Evolutionary conservation across 2,329 filamentous ascomycete genomes (phyloP), one percentile per base, ranked within the genome.

Genomic region (Xylariaceae sp.): DNA sequence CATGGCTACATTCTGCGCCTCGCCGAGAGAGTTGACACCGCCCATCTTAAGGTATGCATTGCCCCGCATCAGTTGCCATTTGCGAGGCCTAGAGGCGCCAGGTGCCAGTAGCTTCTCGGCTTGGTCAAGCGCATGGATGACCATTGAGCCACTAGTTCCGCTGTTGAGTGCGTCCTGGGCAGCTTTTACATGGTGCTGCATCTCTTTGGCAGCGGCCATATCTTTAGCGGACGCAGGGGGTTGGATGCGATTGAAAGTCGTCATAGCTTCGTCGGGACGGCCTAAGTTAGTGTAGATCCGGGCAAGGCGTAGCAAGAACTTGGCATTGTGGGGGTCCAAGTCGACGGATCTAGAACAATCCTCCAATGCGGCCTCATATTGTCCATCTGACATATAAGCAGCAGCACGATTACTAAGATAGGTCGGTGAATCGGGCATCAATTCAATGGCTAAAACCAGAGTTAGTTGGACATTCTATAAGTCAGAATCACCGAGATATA

Each of bases 371-470:
- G 88, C 81, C 52, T 82, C 76, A 70, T 88, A 97, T 67, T 88
- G 85, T 63, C 87, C 87, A 54, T 91, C 90, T 47, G 91, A 91
- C 81, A 99, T 96, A 77, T 90, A 91, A 29, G 94, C 94, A 24
- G 94, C 94, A 32, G 94, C 92, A 67, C 94, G 88, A 79, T 99
- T 99, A 72, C 91, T 93, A 61, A 96, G 83, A 73, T 96, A 97
- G 39, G 92, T 96, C 29, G 92, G 80, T 45, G 92, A 95, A 65
- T 86, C 81, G 48, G 92, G 92, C 67, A 93, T 87, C 59, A 93
- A 83, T 64, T 94, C 89, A 67, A 99, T 89, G 57, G 94, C 94
- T 97, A 70, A n/a, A 41, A 18, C n/a, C n/a, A 37, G 41, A 44
- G 45, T 61, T 40, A 56, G 57, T 63, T 29, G 55, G 35, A 15